Evolutionary conservation across 1,284 basidiomycete genomes (phyloP), one percentile per base, ranked within the genome.

Genomic region (Pholiota adiposa): DNA sequence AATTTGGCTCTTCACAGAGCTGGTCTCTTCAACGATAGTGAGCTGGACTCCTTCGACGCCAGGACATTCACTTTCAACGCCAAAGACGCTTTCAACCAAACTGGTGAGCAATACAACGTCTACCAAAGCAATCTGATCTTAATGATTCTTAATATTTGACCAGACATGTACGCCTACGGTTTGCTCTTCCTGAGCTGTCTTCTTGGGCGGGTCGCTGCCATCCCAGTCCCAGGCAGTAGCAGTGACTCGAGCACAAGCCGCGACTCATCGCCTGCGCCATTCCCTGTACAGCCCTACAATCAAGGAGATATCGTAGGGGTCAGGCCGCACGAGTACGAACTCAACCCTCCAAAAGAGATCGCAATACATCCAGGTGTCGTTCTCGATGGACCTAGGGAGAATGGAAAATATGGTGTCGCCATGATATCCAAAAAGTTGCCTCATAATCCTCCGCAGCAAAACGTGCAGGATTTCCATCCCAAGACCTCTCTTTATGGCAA

Each of bases 361-460:
- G 54, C 50, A n/a, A 66, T 68, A 27, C 67, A 68, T 50, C 67
- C 67, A n/a, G 67, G 65, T 4, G 65, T 68, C 29, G 63, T 68
- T 12, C 27, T 64, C 12, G 63, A 40, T 14, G 59, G 57, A 2
- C 61, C 61, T 19, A 43, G 59, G 23, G 51, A 59, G 18, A 62
- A 25, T 9, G 65, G 61, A 31, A 55, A 48, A 56, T 66, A 66
- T 23, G 43, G 46, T 16, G 59, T 68, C 21, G 65, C 63, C 7
- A 68, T 66, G 63, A 63, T 68, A 51, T 68, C 67, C 14, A 68
- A 68, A 21, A 68, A 61, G 19, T 55, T 65, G 8, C 65, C 63
- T 9, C 36, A 59, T 38, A 48, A 65, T 48, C 67, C 67, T 23
- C 67, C 67, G 6, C 65, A 66, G 59, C 53, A 44, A 29, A 41